These are phyloP conservation scores for Celoporthe dispersa DNA, from an alignment of 2,329 filamentous ascomycete genomes.

Conservation along the genomic window DNA sequence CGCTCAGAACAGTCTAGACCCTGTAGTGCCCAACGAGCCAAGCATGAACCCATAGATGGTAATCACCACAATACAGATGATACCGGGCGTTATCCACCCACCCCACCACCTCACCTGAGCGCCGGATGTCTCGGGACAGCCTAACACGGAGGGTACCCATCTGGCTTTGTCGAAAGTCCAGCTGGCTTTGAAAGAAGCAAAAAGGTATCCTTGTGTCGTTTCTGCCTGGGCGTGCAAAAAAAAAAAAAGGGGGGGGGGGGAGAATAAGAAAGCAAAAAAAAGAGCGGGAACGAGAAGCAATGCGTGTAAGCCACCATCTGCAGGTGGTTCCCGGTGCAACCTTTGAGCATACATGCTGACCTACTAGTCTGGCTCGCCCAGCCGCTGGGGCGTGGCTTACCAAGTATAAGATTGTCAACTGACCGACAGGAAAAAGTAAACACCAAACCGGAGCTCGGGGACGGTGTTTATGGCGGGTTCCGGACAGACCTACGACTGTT, in stretches of 20 bases:
- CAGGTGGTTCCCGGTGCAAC: neutral
- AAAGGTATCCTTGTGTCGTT: neutral
- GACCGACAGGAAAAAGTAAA: conserved; percentile 18
- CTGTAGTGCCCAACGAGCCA: neutral
- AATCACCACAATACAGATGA: neutral
- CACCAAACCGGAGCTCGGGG: conserved; percentile 4
- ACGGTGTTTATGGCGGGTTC: neutral
- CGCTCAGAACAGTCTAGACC: neutral
- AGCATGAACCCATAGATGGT: neutral
- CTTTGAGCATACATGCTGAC: neutral
- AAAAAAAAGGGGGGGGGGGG: neutral
- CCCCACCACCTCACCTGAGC: neutral
- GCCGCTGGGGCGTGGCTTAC: neutral
- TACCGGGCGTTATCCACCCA: neutral
- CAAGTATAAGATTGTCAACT: neutral
- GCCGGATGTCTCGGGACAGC: neutral
- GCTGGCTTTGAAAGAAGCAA: neutral
- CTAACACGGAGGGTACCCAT: neutral
- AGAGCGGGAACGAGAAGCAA: neutral
- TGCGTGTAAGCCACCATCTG: neutral
- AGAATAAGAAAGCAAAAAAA: neutral
- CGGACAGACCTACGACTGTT: conserved; percentile 1
- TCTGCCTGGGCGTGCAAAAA: neutral
- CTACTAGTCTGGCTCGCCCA: neutral
- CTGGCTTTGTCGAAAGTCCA: neutral